Evolutionary conservation across 2,329 filamentous ascomycete species (phyloP), one percentile per base, ranked within the genome.

Genomic region (Cordyceps fumosorosea): DNA sequence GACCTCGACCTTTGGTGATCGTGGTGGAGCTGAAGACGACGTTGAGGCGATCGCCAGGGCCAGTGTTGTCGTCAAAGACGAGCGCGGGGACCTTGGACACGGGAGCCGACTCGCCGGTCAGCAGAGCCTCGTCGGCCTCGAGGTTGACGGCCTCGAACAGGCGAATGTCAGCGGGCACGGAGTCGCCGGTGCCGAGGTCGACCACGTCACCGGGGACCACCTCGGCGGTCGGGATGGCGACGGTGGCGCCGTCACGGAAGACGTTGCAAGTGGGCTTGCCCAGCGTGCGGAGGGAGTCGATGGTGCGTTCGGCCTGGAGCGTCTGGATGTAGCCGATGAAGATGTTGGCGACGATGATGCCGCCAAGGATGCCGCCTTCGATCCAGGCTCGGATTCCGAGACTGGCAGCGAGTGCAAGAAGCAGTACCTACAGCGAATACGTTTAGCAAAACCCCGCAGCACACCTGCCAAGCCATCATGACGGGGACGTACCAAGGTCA

Each of bases 71-170:
- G 54, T 70, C 67, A 53, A 79, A 76, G 32, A 78, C 75, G 37
- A 73, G 69, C 11, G 76, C 71, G 3, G 78, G 70, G 61, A 78
- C 71, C 72, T 86, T 81, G 67, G 73, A 74, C 3, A 83, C 80
- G 24, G 84, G 83, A 2, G 84, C 74, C 16, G 83, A 84, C 71
- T 86, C 84, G 57, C 84, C 84, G 24, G 84, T 87, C 32, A 86
- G 78, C 48, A 84, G 75, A 8, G 83, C 82, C 69, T 86, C 83
- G 63, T 90, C 86, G 62, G 83, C 85, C 63, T 85, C 84, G 40
- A 86, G 78, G 69, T 89, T 88, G 73, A 87, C 81, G 34, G 76
- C 79, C 61, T 84, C 79, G 63, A 84, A 66, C 3, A 80, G 66
- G 59, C 81, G 76, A 18, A 85, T 72, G 68, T 86, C 83, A 10